phyloP scores from a whole-genome alignment of 768 basidiomycete genomes.

The Lactarius pseudohatsudake region DNA sequence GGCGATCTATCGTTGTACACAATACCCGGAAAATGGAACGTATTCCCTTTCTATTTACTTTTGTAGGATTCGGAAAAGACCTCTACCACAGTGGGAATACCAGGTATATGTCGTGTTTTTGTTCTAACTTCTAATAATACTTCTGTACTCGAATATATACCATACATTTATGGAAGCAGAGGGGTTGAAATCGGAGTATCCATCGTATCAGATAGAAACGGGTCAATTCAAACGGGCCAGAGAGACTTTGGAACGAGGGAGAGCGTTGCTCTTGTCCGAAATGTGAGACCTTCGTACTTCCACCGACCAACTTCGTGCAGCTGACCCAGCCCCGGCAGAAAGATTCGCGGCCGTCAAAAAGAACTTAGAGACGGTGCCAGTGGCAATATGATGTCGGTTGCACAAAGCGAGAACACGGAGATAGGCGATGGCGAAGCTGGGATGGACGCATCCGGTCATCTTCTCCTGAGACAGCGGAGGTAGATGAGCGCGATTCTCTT shows the following conservation, averaged over 20 bases:
- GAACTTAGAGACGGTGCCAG: too few relatives aligned
- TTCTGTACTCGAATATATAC: too few relatives aligned
- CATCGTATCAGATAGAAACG: background rate
- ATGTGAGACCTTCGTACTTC: background rate
- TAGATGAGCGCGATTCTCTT: background rate
- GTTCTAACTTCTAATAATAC: too few relatives aligned
- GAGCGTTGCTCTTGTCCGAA: slow-evolving; percentile 9
- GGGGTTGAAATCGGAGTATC: background rate
- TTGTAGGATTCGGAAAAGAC: background rate
- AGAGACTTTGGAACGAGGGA: background rate
- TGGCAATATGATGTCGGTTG: too few relatives aligned
- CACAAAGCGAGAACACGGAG: background rate
- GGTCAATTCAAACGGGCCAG: background rate
- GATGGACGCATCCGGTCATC: background rate
- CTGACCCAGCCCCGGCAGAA: background rate
- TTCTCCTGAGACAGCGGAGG: background rate
- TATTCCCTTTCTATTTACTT: background rate
- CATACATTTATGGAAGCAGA: too few relatives aligned
- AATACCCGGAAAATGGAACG: background rate
- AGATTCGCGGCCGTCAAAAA: background rate
- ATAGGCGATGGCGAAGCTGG: background rate
- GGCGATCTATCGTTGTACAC: too few relatives aligned
- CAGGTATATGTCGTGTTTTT: too few relatives aligned
- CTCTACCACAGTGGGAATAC: too few relatives aligned
- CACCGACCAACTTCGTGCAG: background rate